Evolutionary conservation across 148 eudicot genomes (phyloP).

Genomic region (Silene latifolia): DNA sequence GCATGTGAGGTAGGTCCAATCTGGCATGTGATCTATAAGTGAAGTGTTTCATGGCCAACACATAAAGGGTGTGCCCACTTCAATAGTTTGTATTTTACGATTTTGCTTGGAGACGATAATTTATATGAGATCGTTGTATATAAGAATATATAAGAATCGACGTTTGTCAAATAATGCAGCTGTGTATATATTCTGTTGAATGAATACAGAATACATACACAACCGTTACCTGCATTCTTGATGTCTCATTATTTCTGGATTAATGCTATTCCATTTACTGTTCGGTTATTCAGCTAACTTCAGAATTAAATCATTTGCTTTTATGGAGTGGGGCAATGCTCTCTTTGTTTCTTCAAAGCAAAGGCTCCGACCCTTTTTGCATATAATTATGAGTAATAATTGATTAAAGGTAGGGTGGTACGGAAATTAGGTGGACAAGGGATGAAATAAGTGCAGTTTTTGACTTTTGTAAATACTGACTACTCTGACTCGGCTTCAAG

Average conservation of each 20-base stretch:
- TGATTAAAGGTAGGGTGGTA: too few species aligned
- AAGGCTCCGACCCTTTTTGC: too few species aligned
- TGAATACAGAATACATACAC: background rate
- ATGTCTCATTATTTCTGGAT: background rate
- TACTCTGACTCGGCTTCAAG: too few species aligned
- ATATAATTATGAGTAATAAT: too few species aligned
- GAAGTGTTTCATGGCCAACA: background rate
- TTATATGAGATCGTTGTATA: too few species aligned
- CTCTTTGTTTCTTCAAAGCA: too few species aligned
- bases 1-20: constrained; percentile 42
- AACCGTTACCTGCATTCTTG: background rate
- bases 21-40: constrained; percentile 23
- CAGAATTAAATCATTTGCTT: too few species aligned
- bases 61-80: background rate
- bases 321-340: too few species aligned
- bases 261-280: background rate
- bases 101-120: background rate
- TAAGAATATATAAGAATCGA: too few species aligned
- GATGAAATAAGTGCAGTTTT: too few species aligned
- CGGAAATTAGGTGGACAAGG: too few species aligned
- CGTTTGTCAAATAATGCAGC: background rate
- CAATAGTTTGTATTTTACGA: background rate
- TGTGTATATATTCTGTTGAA: background rate
- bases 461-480: too few species aligned
- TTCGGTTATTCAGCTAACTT: background rate